phyloP scores from a whole-genome alignment of 108 stramenopile species.

The Halocafeteria seosinensis region DNA sequence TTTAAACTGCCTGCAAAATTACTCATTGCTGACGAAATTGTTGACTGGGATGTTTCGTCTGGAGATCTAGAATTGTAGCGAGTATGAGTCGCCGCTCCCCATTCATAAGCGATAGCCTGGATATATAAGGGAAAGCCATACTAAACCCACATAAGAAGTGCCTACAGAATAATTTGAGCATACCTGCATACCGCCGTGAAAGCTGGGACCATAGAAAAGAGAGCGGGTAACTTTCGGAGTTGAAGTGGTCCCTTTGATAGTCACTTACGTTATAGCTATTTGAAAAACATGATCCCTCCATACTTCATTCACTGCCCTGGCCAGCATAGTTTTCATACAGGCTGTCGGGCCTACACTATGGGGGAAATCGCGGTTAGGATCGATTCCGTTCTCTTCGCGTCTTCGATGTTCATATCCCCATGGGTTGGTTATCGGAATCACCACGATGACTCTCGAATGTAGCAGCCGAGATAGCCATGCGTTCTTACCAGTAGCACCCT shows the following conservation, averaged over 20 bases:
- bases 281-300: constrained; percentile 75
- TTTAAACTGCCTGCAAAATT: constrained; percentile 32
- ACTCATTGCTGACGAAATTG: constrained; percentile 27
- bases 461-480: constrained; percentile 62
- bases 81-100: constrained; percentile 53
- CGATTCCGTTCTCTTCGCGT: constrained; percentile 44
- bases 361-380: constrained; percentile 78
- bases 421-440: constrained; percentile 62
- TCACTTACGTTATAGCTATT: constrained; percentile 49
- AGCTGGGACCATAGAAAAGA: constrained; percentile 13
- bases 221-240: background rate
- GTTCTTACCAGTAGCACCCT: constrained; percentile 14
- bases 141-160: no score
- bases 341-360: constrained; percentile 31
- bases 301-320: constrained; percentile 66
- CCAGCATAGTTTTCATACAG: constrained; percentile 78
- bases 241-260: background rate
- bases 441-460: constrained; percentile 54
- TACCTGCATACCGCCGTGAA: constrained; percentile 86
- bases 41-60: constrained; percentile 42
- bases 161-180: no score
- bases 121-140: no score
- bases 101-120: constrained; percentile 72
- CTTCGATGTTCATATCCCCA: constrained; percentile 51
- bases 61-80: constrained; percentile 27